Conservation (phyloP, 495 filamentous ascomycete genomes). For the Darksidea phi region DNA sequence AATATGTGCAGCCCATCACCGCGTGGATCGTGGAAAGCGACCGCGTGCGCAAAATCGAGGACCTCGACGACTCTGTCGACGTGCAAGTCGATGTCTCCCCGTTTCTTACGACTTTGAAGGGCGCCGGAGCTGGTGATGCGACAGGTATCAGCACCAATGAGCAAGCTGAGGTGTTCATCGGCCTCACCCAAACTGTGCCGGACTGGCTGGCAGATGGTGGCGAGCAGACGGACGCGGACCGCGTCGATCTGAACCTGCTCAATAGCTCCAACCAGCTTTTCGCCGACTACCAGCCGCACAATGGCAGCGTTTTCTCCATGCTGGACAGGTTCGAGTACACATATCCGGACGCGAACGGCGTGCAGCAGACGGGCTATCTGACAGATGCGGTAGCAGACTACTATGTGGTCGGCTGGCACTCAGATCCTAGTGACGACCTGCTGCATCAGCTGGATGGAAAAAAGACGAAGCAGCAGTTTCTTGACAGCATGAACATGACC, state of each 20-base stretch:
- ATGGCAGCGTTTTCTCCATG: conserved; percentile 53
- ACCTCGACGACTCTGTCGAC: conserved; percentile 41
- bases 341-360: too few species aligned
- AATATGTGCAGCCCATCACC: conserved; percentile 35
- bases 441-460: not conserved
- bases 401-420: conserved; percentile 56
- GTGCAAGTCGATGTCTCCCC: conserved; percentile 53
- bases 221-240: too few species aligned
- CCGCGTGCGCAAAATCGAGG: conserved; percentile 40
- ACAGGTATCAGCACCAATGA: conserved; percentile 31
- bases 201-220: too few species aligned
- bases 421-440: conserved; percentile 25
- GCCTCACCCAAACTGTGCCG: too few species aligned
- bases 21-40: conserved; percentile 56
- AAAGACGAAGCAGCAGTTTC: not conserved
- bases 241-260: conserved; percentile 42
- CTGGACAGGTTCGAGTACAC: conserved; percentile 50
- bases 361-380: not conserved
- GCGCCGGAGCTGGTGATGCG: conserved; percentile 1
- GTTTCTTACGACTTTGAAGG: conserved; percentile 44
- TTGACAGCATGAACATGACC: not conserved
- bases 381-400: conserved; percentile 46
- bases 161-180: conserved; percentile 57
- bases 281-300: conserved; percentile 39
- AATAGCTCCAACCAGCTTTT: conserved; percentile 51